Evolutionary conservation across 176 grass and related monocot species (phyloP), one percentile per base, ranked within the genome.

Genomic region (Cenchrus americanus): DNA sequence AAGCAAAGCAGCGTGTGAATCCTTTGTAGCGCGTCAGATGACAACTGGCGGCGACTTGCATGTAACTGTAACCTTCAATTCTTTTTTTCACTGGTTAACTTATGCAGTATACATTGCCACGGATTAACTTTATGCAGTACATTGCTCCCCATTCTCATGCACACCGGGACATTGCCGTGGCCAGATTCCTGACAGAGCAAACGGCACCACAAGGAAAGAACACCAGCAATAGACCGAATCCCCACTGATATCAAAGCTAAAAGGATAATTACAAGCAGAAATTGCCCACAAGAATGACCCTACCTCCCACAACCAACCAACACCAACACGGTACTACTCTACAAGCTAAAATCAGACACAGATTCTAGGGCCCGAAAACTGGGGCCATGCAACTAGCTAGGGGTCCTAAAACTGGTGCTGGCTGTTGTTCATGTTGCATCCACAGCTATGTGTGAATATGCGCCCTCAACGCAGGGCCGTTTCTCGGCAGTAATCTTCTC

Each of bases 211-310:
- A 75, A 66, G 54, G 48, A 70, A 92, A 55, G 50, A 30, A 48
- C 84, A 91, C 43, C 43, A 69, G 17, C 30, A 15, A 66, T 11
- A 77, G 47, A 87, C 3, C 53, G 62, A 88, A 68, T 80, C 82
- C 85, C 86, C 80, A 75, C 75, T 30, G 69, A 86, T 86, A 79
- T 77, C 48, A 71, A 82, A 82, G 47, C 82, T 86, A 79, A 80
- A 90, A 82, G 80, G 87, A 88, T 97, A 97, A 87, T 97, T 94
- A 97, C 92, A 97, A 77, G 83, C 89, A 87, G 55, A 51, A 80
- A 85, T 88, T 84, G 84, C 89, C 94, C 94, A 85, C 89, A 82
- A 82, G 75, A 89, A 84, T 85, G 66, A 82, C 87, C 86, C 82
- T 84, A 66, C 55, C 81, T 21, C 52, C n/a, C 8, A 76, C 78